These are phyloP conservation scores for Mentha longifolia DNA, from an alignment of 257 asterid species.

Conservation along the genomic window DNA sequence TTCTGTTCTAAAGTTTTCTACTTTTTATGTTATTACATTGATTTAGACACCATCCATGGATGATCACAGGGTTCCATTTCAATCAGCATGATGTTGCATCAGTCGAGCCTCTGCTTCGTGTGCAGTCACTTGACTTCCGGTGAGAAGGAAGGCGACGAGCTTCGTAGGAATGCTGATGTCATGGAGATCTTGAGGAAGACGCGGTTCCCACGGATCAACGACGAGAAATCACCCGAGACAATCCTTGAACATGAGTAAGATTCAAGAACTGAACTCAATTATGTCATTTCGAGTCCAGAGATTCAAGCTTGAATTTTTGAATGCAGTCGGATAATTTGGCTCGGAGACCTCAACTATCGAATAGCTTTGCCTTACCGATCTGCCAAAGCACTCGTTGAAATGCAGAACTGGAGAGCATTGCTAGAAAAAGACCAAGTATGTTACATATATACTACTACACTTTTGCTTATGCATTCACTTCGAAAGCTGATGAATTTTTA, in stretches of 20 bases:
- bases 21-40: neutral
- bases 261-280: neutral
- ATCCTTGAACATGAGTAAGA: constrained; percentile 86
- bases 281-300: neutral
- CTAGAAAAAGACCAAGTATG: constrained; percentile 89
- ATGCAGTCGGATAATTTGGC: constrained; percentile 87
- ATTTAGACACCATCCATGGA: constrained; percentile 3
- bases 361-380: constrained; percentile 86
- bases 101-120: constrained; percentile 91
- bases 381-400: constrained; percentile 89
- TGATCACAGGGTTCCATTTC: constrained; percentile 88
- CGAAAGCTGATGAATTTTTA: neutral
- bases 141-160: constrained; percentile 86
- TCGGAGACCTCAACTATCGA: constrained; percentile 91
- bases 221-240: constrained; percentile 83
- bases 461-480: constrained; percentile 13
- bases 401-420: constrained; percentile 95
- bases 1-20: neutral
- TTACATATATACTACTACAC: neutral
- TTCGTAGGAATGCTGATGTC: constrained; percentile 86
- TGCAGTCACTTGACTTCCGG: constrained; percentile 95
- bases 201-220: constrained; percentile 69
- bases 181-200: constrained; percentile 88
- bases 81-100: constrained; percentile 82
- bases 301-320: neutral